Evolutionary conservation across 2,329 filamentous ascomycete species (phyloP).

Genomic region (Aspergillus brasiliensis): DNA sequence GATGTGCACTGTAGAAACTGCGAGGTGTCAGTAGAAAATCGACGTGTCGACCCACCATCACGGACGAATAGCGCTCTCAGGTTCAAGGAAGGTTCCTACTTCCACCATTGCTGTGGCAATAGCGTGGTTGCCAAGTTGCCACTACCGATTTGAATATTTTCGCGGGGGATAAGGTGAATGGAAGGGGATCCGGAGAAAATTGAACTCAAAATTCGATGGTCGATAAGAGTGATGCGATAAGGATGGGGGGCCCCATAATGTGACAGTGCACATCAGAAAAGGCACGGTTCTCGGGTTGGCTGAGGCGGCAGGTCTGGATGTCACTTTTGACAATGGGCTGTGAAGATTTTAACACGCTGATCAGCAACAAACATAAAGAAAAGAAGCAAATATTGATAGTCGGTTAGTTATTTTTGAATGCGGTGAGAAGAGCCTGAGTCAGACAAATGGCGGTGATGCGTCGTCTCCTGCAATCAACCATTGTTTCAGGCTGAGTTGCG

Average conservation of each 20-base stretch:
- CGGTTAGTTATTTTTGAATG: constrained; percentile 9
- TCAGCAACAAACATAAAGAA: neutral
- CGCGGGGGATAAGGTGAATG: constrained; percentile 30
- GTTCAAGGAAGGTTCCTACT: constrained; percentile 7
- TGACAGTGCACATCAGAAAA: neutral
- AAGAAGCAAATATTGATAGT: no score
- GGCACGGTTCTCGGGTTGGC: neutral
- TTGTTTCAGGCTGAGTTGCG: constrained; percentile 22
- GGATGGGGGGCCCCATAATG: neutral
- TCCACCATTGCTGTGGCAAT: constrained; percentile 3
- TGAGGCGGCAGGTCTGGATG: neutral
- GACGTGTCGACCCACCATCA: constrained; percentile 1
- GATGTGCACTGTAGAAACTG: neutral
- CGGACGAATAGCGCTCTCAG: neutral
- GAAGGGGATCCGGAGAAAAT: constrained; percentile 18
- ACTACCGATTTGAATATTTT: constrained; percentile 13
- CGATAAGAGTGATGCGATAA: constrained; percentile 23
- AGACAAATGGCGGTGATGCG: constrained; percentile 23
- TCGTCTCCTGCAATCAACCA: constrained; percentile 13
- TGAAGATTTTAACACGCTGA: no score
- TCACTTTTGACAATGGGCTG: neutral
- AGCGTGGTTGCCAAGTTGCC: constrained; percentile 13
- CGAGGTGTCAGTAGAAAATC: neutral
- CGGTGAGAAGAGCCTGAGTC: constrained; percentile 12
- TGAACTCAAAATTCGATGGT: constrained; percentile 6